These are phyloP conservation scores for Taxillus chinensis DNA, from an alignment of 164 flowering plant genomes.

Conservation along the genomic window DNA sequence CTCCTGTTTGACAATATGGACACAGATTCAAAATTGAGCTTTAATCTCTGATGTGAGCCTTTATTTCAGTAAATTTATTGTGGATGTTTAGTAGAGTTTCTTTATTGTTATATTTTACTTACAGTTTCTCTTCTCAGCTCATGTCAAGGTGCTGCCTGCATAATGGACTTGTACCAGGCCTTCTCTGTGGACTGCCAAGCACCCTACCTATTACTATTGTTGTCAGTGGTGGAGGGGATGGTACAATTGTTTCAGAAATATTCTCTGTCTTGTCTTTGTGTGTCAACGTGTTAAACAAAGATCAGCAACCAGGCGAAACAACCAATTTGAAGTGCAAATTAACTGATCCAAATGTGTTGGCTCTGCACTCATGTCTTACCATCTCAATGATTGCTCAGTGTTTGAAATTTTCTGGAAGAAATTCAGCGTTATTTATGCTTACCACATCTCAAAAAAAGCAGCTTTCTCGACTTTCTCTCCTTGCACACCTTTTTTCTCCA, in stretches of 20 bases:
- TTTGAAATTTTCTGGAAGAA: constrained; percentile 65
- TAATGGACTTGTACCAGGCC: constrained; percentile 32
- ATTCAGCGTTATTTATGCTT: constrained; percentile 66
- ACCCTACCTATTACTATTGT: constrained; percentile 62
- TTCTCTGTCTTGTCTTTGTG: constrained; percentile 64
- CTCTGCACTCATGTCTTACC: constrained; percentile 60
- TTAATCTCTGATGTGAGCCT: no score
- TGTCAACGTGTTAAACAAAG: constrained; percentile 36
- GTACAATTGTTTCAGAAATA: constrained; percentile 69
- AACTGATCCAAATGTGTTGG: constrained; percentile 38
- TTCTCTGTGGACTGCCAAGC: constrained; percentile 79
- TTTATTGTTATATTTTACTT: no score
- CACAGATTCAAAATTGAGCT: no score
- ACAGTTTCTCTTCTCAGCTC: constrained; percentile 41
- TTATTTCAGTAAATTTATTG: no score
- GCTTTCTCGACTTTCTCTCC: constrained; percentile 57
- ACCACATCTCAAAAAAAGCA: constrained; percentile 69
- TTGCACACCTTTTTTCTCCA: constrained; percentile 59
- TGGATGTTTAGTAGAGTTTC: no score
- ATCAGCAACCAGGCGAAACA: constrained; percentile 36
- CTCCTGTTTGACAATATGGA: no score
- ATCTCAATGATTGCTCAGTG: constrained; percentile 71
- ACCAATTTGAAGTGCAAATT: constrained; percentile 39
- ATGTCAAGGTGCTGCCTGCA: constrained; percentile 65
- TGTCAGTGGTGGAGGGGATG: constrained; percentile 84